Percentiles rank a stretch among this genome's conserved stretches.
These are phyloP conservation scores for Nicotiana benthamiana DNA, from an alignment of 257 asterid genomes.

Conservation along the genomic window DNA sequence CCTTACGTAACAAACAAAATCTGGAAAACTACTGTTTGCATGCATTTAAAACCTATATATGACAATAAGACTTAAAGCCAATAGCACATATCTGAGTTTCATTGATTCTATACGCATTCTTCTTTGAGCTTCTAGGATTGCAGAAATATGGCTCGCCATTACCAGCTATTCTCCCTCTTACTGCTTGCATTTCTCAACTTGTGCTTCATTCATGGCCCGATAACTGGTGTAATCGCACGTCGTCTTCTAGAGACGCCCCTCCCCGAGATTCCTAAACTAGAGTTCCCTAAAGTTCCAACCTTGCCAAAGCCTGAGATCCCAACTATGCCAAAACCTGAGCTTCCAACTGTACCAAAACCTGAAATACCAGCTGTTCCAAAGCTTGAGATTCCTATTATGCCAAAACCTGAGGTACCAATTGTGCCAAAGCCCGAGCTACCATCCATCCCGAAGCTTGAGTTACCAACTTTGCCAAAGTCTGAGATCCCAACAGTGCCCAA, in stretches of 20 bases:
- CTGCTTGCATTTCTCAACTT: not conserved
- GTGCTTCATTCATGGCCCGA: conserved; percentile 10
- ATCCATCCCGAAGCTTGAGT: not conserved
- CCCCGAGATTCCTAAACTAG: not conserved
- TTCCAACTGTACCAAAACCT: conserved; percentile 24
- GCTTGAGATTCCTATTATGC: not conserved
- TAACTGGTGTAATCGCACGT: conserved; percentile 15
- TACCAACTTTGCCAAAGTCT: not conserved
- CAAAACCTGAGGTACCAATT: not conserved
- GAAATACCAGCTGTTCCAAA: conserved; percentile 18
- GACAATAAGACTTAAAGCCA: conserved; percentile 3
- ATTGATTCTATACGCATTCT: not conserved
- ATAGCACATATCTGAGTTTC: not conserved
- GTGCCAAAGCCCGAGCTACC: not conserved
- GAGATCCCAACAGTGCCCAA: conserved; percentile 1
- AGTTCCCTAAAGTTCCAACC: not conserved
- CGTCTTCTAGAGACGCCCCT: conserved; percentile 12
- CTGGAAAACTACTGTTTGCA: not conserved
- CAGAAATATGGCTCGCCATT: conserved; percentile 2
- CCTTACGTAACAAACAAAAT: conserved; percentile 13
- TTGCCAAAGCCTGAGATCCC: conserved; percentile 7
- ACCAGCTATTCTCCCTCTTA: not conserved
- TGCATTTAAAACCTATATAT: conserved; percentile 15
- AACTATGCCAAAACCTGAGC: conserved; percentile 5
- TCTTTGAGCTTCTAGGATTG: not conserved